Percentiles rank a stretch among this genome's conserved stretches.
These are phyloP conservation scores for Candida verbasci DNA, from an alignment of 805 yeast genomes.

Conservation along the genomic window DNA sequence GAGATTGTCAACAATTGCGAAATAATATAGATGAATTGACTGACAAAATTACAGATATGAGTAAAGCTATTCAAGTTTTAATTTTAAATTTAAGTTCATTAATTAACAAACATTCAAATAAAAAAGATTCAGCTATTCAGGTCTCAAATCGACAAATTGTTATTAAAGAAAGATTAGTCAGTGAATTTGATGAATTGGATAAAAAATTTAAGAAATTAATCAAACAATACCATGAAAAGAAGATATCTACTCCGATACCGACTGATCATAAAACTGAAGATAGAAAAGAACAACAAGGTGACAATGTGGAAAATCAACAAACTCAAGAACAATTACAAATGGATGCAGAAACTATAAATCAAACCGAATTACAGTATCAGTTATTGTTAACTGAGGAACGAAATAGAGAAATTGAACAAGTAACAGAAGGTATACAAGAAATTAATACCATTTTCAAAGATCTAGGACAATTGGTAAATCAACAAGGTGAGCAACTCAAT, in stretches of 20 bases:
- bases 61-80: slow-evolving; percentile 27
- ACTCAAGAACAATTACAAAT: slow-evolving; percentile 30
- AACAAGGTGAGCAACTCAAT: slow-evolving; percentile 83
- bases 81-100: slow-evolving; percentile 22
- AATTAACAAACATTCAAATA: slow-evolving; percentile 25
- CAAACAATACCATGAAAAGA: slow-evolving; percentile 47
- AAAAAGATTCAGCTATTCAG: slow-evolving; percentile 12
- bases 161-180: slow-evolving; percentile 47
- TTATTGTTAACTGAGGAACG: slow-evolving; percentile 64
- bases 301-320: slow-evolving; percentile 25
- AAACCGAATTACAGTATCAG: slow-evolving; percentile 58
- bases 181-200: slow-evolving; percentile 53
- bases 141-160: slow-evolving; percentile 38
- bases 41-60: slow-evolving; percentile 27
- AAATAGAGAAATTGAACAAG: slow-evolving; percentile 64
- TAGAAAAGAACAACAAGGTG: background rate
- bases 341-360: slow-evolving; percentile 38
- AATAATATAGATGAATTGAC: slow-evolving; percentile 28
- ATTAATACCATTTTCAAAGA: slow-evolving; percentile 84
- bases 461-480: slow-evolving; percentile 68
- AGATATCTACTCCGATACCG: slow-evolving; percentile 22
- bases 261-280: slow-evolving; percentile 3
- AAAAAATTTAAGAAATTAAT: slow-evolving; percentile 38
- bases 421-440: slow-evolving; percentile 76
- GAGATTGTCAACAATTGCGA: slow-evolving; percentile 42